These are phyloP conservation scores for Penicillium sp. DNA, from an alignment of 2,329 filamentous ascomycete species.

Conservation along the genomic window DNA sequence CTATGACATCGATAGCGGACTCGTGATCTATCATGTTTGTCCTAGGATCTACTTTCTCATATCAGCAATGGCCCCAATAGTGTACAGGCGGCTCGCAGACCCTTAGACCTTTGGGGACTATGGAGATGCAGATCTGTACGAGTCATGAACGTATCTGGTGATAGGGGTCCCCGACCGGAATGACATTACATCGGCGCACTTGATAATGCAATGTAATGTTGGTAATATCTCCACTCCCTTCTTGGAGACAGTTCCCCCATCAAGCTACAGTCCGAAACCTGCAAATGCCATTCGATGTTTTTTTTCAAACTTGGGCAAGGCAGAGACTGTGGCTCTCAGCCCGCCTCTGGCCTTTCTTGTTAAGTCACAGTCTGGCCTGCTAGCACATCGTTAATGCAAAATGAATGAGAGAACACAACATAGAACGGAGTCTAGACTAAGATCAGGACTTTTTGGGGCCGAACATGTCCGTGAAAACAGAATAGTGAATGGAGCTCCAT, in stretches of 20 bases:
- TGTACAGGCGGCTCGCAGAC: neutral
- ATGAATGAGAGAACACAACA: neutral
- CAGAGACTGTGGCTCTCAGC: too few species aligned
- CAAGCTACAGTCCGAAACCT: neutral
- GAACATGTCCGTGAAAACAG: neutral
- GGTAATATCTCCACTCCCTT: neutral
- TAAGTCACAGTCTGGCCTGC: too few species aligned
- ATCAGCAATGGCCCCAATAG: neutral
- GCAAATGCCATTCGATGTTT: neutral
- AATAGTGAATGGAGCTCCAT: too few species aligned
- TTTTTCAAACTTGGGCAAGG: too few species aligned
- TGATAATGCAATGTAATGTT: neutral
- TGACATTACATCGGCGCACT: neutral
- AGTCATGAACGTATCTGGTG: neutral
- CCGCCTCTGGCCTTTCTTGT: too few species aligned
- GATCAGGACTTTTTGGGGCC: neutral
- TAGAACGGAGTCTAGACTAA: neutral
- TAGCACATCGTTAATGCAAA: neutral
- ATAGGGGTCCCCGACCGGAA: neutral
- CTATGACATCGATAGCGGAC: neutral
- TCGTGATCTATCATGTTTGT: neutral
- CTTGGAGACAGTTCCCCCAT: neutral
- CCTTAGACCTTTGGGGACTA: neutral
- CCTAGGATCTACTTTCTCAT: neutral
- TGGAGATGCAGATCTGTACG: neutral